Evolutionary conservation across 1,284 basidiomycete genomes (phyloP).

Genomic region (Laetiporus sulphureus): DNA sequence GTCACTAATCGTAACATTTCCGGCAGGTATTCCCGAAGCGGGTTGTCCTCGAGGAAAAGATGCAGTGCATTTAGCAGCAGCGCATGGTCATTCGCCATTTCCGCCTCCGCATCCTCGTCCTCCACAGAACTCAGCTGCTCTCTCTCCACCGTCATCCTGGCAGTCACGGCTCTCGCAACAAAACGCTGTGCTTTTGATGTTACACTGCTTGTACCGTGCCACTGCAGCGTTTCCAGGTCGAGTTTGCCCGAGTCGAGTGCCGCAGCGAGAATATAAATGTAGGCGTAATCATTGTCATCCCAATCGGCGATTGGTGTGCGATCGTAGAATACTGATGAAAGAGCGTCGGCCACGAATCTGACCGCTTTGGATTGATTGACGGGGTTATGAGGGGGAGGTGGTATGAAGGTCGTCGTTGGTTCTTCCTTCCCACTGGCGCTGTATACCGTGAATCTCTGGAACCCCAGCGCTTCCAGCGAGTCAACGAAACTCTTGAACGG

Average conservation of each 20-base stretch:
- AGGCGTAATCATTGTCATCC: slow-evolving; percentile 1
- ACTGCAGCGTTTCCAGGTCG: background rate
- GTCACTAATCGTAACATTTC: too few relatives aligned
- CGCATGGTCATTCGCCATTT: slow-evolving; percentile 1
- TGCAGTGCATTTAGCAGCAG: background rate
- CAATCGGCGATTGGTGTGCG: background rate
- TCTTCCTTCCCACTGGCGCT: background rate
- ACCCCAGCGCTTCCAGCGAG: background rate
- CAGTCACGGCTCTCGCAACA: background rate
- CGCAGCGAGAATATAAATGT: background rate
- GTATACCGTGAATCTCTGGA: background rate
- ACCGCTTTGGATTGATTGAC: background rate
- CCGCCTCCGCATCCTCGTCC: background rate
- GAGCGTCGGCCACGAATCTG: background rate
- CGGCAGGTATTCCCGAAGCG: too few relatives aligned
- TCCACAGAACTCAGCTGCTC: background rate
- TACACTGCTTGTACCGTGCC: background rate
- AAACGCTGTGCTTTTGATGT: background rate
- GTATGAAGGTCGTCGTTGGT: too few relatives aligned
- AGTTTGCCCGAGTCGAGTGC: background rate
- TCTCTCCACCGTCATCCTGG: background rate
- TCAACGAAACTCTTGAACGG: background rate
- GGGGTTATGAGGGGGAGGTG: background rate
- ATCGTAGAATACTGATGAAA: background rate
- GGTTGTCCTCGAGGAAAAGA: background rate